These are phyloP conservation scores for Arabidopsis lyrata DNA, from an alignment of 441 rosid genomes.

Conservation along the genomic window DNA sequence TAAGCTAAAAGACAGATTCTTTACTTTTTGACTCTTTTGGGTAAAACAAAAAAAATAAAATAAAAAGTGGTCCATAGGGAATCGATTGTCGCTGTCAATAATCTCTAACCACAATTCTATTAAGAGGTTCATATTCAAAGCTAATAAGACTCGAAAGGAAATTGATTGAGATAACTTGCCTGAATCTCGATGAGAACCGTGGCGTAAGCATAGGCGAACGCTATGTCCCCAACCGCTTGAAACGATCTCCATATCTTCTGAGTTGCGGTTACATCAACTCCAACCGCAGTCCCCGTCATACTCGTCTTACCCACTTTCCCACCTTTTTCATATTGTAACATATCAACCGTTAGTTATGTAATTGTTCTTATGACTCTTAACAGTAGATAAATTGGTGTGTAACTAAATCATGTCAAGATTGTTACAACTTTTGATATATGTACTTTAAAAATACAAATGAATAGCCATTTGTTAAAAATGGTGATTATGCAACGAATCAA, in stretches of 20 bases:
- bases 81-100: conserved; percentile 39
- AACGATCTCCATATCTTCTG: conserved; percentile 85
- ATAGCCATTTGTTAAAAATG: neutral
- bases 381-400: neutral
- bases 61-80: conserved; percentile 37
- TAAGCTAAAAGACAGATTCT: conserved; percentile 43
- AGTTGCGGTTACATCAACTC: conserved; percentile 70
- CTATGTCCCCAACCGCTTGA: conserved; percentile 84
- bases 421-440: neutral
- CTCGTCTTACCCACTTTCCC: conserved; percentile 56
- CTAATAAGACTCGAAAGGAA: neutral
- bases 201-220: conserved; percentile 83
- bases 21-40: conserved; percentile 42
- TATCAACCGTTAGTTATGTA: conserved; percentile 20
- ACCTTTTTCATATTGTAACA: conserved; percentile 39
- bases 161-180: conserved; percentile 51
- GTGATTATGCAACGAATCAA: neutral
- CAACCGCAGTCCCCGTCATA: conserved; percentile 66
- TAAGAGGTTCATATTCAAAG: conserved; percentile 40
- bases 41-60: conserved; percentile 15
- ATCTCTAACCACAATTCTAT: conserved; percentile 36
- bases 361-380: neutral
- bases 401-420: neutral
- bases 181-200: conserved; percentile 88
- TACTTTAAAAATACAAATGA: neutral